Evolutionary conservation across 2,329 filamentous ascomycete species (phyloP), one percentile per base, ranked within the genome.

Genomic region (Geosmithia flava): DNA sequence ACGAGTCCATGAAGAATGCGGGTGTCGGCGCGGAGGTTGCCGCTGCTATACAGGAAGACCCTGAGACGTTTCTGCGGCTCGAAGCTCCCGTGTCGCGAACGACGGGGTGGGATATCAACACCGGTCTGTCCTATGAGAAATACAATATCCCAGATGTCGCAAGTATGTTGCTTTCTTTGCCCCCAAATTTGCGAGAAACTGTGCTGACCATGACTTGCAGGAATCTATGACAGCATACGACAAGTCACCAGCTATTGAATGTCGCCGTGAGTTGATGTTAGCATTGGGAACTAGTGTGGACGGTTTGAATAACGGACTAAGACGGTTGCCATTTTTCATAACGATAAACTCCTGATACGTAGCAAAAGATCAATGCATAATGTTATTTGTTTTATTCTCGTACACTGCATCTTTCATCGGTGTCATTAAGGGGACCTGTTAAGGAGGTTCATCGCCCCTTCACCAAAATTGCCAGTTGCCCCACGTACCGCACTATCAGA

Each of bases 1-100:
- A 96, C 60, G 90, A 96, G 67, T 83, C 87, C 49, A 94, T 93
- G 85, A 75, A 90, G 53, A 95, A 95, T 57, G 85, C 85, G 7
- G 90, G 90, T 15, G 78, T 95, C 16, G 90, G 90, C 2, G 89
- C 90, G 5, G 89, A 95, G 60, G 83, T 96, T 1, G 87, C 90
- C 1, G 87, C 89, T 0, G 85, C 85, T 1, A 86, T 96, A 47
- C 89, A 95, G 62, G 87, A 93, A 55, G 81, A 85, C 49, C 61
- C 68, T 0, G 70, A 75, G 27, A 91, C 88, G 0, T 96, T 96
- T 61, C 62, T 93, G 53, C 75, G 83, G 3, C 68, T 96, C 27
- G 89, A 95, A 59, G 89, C 90, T 5, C 90, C 90, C 0, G 86
- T 96, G 7, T 78, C 82, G 54, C 77, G 90, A 46, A 83, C 96